Percentiles rank a stretch among this genome's conserved stretches.
phyloP scores from a whole-genome alignment of 75 land plant species.

The Cupressus sempervirens region DNA sequence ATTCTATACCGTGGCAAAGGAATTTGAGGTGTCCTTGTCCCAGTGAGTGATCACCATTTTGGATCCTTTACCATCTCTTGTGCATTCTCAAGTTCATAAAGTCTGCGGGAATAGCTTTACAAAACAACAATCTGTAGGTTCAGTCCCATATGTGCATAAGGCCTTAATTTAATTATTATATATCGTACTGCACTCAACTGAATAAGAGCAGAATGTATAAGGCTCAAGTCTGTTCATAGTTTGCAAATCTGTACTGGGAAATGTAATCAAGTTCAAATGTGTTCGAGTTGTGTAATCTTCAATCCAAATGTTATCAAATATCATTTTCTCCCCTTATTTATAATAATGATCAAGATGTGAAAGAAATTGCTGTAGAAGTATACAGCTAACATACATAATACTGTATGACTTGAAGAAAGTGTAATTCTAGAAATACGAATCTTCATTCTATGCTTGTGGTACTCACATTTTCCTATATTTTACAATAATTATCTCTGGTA shows the following conservation, averaged over 20 bases:
- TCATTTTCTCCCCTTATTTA: not conserved
- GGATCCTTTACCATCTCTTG: slow-evolving; percentile 1
- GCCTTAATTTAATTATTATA: slow-evolving; percentile 9
- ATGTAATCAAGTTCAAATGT: not conserved
- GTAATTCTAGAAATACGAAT: not conserved
- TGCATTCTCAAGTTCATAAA: not conserved
- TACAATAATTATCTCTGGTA: not conserved
- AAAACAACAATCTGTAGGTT: not conserved
- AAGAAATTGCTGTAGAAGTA: not conserved
- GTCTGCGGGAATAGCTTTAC: not conserved
- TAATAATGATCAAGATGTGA: not conserved
- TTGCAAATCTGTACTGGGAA: not conserved
- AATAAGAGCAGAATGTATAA: not conserved
- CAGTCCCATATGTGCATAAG: slow-evolving; percentile 6
- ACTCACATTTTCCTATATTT: not conserved
- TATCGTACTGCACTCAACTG: not conserved
- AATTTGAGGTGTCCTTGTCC: not conserved
- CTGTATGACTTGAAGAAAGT: not conserved
- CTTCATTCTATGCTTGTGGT: not conserved
- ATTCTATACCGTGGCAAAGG: not conserved
- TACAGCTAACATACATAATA: not conserved
- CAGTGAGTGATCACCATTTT: not conserved
- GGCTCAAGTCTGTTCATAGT: not conserved
- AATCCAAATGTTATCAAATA: not conserved
- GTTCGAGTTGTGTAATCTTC: not conserved